A percentile compares a stretch with the other conserved stretches of the same genome.
phyloP scores from a whole-genome alignment of 805 yeast species.

The Hanseniaspora nectarophila region DNA sequence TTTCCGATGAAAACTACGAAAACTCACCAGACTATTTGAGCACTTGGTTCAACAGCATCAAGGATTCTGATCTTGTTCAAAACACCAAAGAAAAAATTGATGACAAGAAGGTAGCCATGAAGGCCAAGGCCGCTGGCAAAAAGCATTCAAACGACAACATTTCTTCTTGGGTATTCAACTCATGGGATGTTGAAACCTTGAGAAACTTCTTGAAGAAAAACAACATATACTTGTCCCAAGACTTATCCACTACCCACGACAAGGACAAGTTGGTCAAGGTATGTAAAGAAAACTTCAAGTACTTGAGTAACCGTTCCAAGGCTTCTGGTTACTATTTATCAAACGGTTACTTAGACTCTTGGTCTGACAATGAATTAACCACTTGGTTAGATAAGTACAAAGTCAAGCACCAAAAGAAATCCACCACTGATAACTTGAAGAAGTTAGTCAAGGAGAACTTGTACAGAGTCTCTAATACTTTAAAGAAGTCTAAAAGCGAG shows the following conservation, averaged over 20 bases:
- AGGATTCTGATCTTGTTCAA: not conserved
- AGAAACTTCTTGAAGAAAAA: slow-evolving; percentile 27
- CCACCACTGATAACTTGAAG: slow-evolving; percentile 36
- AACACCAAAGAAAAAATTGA: not conserved
- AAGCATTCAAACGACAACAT: slow-evolving; percentile 15
- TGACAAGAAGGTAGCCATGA: not conserved
- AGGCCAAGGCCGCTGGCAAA: not conserved
- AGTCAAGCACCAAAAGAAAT: slow-evolving; percentile 27
- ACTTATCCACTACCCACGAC: slow-evolving; percentile 17
- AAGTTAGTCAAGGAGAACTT: slow-evolving; percentile 36
- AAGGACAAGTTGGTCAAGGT: slow-evolving; percentile 34
- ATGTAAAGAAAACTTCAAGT: slow-evolving; percentile 34
- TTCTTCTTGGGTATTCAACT: slow-evolving; percentile 38
- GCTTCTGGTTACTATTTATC: slow-evolving; percentile 39
- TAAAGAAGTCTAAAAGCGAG: slow-evolving; percentile 31
- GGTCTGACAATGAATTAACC: slow-evolving; percentile 41
- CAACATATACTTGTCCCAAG: slow-evolving; percentile 25
- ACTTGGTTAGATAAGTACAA: slow-evolving; percentile 40
- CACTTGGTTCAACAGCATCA: slow-evolving; percentile 3
- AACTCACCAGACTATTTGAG: slow-evolving; percentile 6
- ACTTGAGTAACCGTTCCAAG: slow-evolving; percentile 29
- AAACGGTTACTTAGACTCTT: slow-evolving; percentile 40
- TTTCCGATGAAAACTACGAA: slow-evolving; percentile 11
- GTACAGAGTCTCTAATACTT: slow-evolving; percentile 33
- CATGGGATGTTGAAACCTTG: slow-evolving; percentile 34